phyloP scores from a whole-genome alignment of 2,329 filamentous ascomycete genomes.

The Capronia coronata region DNA sequence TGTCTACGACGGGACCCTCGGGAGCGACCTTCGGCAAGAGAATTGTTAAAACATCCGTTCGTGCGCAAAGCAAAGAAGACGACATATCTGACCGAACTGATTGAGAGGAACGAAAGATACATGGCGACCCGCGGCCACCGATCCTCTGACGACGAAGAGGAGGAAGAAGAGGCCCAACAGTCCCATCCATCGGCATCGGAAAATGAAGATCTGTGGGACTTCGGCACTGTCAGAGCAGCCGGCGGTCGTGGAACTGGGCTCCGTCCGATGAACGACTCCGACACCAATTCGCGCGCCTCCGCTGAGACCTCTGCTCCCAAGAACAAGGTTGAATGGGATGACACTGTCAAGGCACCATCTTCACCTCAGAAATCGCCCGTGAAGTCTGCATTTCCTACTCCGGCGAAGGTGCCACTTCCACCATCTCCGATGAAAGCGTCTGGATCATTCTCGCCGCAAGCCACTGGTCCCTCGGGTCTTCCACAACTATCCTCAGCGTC shows the following conservation, averaged over 20 bases:
- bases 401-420: constrained; percentile 56
- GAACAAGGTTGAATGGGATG: constrained; percentile 33
- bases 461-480: constrained; percentile 19
- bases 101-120: constrained; percentile 85
- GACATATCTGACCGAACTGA: constrained; percentile 91
- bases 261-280: constrained; percentile 70
- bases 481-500: not conserved
- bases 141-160: constrained; percentile 50
- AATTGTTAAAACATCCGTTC: constrained; percentile 83
- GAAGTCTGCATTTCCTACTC: constrained; percentile 49
- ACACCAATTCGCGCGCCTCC: constrained; percentile 65
- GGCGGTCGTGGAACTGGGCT: constrained; percentile 59
- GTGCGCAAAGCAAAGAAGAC: constrained; percentile 89
- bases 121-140: constrained; percentile 69
- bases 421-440: constrained; percentile 53
- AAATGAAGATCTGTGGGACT: constrained; percentile 93
- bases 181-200: constrained; percentile 46
- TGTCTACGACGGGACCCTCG: constrained; percentile 85
- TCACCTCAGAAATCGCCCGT: constrained; percentile 53
- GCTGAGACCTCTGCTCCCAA: constrained; percentile 44
- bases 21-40: constrained; percentile 78
- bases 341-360: constrained; percentile 44
- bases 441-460: constrained; percentile 43
- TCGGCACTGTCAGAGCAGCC: constrained; percentile 86
- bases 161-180: constrained; percentile 37